Evolutionary conservation across 345 rosid species (phyloP), one percentile per base, ranked within the genome.

Genomic region (Schrenkiella parvula): DNA sequence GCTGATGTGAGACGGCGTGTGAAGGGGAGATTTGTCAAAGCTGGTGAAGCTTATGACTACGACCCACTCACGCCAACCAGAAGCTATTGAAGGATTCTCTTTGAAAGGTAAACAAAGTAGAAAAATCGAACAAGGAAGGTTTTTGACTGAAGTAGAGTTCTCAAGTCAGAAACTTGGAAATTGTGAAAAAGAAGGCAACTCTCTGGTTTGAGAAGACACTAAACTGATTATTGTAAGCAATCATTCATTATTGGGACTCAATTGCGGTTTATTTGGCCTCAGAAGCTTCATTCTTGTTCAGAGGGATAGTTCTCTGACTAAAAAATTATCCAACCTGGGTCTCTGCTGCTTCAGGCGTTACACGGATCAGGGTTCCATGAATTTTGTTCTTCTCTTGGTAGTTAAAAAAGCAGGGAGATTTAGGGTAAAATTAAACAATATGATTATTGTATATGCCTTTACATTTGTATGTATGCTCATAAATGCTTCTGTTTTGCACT

Each of bases 1-100:
- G 99, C 99, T 47, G 98, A 95, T 62, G 98, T 90, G 54, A 85
- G 99, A 79, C 89, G 78, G 81, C 93, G 99, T 25, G 99, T 87
- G 62, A 95, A 92, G 82, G 99, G 99, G 9, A 68, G 99, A 18
- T 95, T 95, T 71, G 91, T 95, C 66, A 95, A 95, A 81, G 93
- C 97, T 35, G 98, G 99, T 35, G 99, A 92, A 70, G 92, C 85
- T 67, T 95, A 87, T 79, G 99, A 95, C 77, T 95, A 91, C 57
- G 98, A 95, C 51, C 99, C 98, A 0, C 66, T 92, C 82, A 85
- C 62, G 66, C 89, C 72, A 65, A 88, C 97, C 66, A 85, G 96
- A 83, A 95, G 99, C 87, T 89, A 14, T 82, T 91, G 86, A 90
- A 80, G 21, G 15, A 32, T 39, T 31, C 23, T 17, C 42, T 35